These are phyloP conservation scores for Candida pseudoviswanathii DNA, from an alignment of 1,139 yeast species.

Conservation along the genomic window DNA sequence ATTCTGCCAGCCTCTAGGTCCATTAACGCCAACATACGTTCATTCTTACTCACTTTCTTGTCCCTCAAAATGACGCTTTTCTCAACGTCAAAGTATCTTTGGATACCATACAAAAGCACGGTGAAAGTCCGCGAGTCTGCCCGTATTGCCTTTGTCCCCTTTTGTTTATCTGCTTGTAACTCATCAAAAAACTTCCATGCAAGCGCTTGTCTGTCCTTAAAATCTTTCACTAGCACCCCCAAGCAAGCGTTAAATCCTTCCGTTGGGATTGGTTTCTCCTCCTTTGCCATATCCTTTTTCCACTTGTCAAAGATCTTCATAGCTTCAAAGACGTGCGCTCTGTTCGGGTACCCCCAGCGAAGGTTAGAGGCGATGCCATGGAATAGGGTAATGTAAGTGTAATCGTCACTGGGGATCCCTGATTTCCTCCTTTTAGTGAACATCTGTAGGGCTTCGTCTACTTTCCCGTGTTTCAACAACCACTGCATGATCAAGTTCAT, in stretches of 20 bases:
- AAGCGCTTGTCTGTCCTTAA: slow-evolving; percentile 29
- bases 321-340: slow-evolving; percentile 24
- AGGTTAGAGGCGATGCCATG: slow-evolving; percentile 53
- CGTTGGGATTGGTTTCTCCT: slow-evolving; percentile 18
- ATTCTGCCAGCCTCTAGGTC: slow-evolving; percentile 33
- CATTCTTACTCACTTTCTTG: slow-evolving; percentile 19
- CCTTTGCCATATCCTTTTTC: slow-evolving; percentile 16
- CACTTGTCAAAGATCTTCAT: slow-evolving; percentile 24
- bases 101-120: slow-evolving; percentile 41
- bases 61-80: slow-evolving; percentile 21
- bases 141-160: slow-evolving; percentile 18
- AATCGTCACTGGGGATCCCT: slow-evolving; percentile 55
- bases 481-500: slow-evolving; percentile 61
- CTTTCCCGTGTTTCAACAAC: slow-evolving; percentile 42
- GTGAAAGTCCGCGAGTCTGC: slow-evolving; percentile 46
- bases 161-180: slow-evolving; percentile 23
- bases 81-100: slow-evolving; percentile 23
- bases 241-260: slow-evolving; percentile 44
- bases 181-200: slow-evolving; percentile 46
- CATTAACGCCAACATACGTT: slow-evolving; percentile 26
- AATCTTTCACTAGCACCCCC: slow-evolving; percentile 38
- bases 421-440: slow-evolving; percentile 60
- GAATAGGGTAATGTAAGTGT: slow-evolving; percentile 57
- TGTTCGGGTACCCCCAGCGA: slow-evolving; percentile 37
- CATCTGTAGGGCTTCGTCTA: slow-evolving; percentile 48